Percentiles rank a stretch among this genome's conserved stretches.
Conservation (phyloP, 176 grass and related monocot species). For the Eleusine indica region DNA sequence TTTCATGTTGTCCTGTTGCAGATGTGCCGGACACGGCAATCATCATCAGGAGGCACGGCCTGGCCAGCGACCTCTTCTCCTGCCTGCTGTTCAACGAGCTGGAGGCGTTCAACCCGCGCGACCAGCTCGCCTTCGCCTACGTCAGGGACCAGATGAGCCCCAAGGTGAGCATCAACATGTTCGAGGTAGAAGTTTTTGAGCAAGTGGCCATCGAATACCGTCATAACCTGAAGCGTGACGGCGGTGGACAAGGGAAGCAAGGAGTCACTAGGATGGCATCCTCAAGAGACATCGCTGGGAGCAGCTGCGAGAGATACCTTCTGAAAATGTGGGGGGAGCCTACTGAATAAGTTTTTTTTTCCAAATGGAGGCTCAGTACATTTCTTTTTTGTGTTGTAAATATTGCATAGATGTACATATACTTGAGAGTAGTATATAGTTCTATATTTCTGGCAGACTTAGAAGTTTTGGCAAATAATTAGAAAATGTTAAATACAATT, state of each 20-base stretch:
- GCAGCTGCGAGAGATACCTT: constrained; percentile 73
- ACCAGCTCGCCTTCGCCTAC: constrained; percentile 87
- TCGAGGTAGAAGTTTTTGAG: constrained; percentile 87
- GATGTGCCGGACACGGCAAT: constrained; percentile 95
- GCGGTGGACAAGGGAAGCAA: not conserved
- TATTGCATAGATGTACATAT: constrained; percentile 30
- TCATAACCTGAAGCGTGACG: constrained; percentile 66
- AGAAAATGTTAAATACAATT: not conserved
- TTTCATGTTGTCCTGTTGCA: constrained; percentile 15
- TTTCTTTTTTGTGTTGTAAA: not conserved
- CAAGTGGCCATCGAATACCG: constrained; percentile 83
- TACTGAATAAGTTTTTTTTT: not conserved
- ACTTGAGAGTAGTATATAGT: not conserved
- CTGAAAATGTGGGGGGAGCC: constrained; percentile 76
- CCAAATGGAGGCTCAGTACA: not conserved
- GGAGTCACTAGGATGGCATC: constrained; percentile 47
- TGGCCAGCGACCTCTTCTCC: constrained; percentile 74
- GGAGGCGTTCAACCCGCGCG: constrained; percentile 82
- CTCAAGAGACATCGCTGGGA: constrained; percentile 51
- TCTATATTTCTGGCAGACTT: not conserved
- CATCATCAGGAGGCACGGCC: constrained; percentile 77
- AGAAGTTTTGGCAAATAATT: constrained; percentile 11
- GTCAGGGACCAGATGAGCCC: constrained; percentile 78
- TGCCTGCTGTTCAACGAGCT: constrained; percentile 95
- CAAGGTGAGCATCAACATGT: constrained; percentile 81